Percentiles rank a stretch among this genome's conserved stretches.
Conservation (phyloP, 176 grass and related monocot genomes). For the Musa beccarii region DNA sequence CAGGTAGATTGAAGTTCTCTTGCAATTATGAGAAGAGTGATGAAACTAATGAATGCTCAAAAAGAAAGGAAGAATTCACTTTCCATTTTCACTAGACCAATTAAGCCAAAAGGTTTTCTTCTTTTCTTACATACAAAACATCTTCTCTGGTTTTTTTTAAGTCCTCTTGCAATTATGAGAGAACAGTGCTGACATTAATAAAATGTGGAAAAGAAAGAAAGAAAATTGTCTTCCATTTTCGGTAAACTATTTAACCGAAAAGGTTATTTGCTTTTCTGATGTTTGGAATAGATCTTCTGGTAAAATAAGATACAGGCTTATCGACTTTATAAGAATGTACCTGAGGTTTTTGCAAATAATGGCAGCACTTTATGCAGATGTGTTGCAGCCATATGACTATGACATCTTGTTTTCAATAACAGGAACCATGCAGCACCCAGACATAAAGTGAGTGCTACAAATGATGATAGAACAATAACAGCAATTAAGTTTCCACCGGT, state of each 20-base stretch:
- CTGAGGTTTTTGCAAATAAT: slow-evolving; percentile 10
- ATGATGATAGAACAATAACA: slow-evolving; percentile 12
- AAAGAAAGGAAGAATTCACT: background rate
- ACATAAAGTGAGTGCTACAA: slow-evolving; percentile 1
- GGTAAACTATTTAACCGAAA: background rate
- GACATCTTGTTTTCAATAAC: background rate
- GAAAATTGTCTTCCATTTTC: background rate
- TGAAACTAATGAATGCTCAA: background rate
- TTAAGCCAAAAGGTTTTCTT: background rate
- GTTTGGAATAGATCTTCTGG: background rate
- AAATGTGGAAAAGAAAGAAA: background rate
- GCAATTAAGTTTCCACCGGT: background rate
- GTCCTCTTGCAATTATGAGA: background rate
- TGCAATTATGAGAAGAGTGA: background rate
- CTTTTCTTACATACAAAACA: too few species aligned
- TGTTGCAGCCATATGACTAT: background rate
- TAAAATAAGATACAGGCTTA: background rate
- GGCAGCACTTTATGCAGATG: background rate
- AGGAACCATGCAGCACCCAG: slow-evolving; percentile 11
- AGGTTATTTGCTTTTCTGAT: background rate
- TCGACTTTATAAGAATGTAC: background rate
- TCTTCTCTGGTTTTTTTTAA: too few species aligned
- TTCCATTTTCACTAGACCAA: background rate
- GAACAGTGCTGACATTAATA: background rate
- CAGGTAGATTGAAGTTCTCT: background rate